Evolutionary conservation across 257 asterid species (phyloP), one percentile per base, ranked within the genome.

Genomic region (Przewalskia tangutica): DNA sequence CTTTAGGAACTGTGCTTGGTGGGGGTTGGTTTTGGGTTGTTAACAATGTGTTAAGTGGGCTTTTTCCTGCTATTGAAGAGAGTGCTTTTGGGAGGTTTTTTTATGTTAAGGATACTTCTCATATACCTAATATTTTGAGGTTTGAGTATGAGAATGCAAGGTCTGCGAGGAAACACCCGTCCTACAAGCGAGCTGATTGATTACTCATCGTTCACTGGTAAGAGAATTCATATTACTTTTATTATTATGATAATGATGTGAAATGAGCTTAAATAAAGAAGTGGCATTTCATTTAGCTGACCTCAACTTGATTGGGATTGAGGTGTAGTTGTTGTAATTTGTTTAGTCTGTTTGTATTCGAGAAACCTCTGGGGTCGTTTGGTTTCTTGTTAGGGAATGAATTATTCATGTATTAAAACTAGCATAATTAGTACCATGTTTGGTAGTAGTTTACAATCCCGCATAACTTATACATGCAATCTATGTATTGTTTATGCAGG

Each of bases 21-120:
- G 92, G 94, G 10, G 88, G 81, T 63, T 94, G 99, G 99, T 95
- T 95, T 70, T 91, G 94, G 97, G 83, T 94, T 77, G 98, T 95
- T 65, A 92, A 94, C 83, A 87, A 85, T 44, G 84, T 82, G 84
- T 71, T 92, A 46, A 76, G 89, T 87, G 77, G 90, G n/a, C 85
- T 60, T 14, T 95, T 95, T 67, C 89, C 87, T 78, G 91, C 84
- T 38, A 91, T 95, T 23, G 99, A 95, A 89, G 99, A 94, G 90
- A 92, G 97, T 80, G 80, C 80, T 48, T 48, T 73, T 7, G 79
- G 91, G 81, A 88, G 88, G 86, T 85, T 88, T 50, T 87, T 93
- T 23, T 94, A 90, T 77, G 86, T 91, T 7, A 94, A 94, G 88
- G 98, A 94, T 65, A 94, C 98, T 42, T 91, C 97, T 20, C 97